Conservation (phyloP, 2,329 filamentous ascomycete species). For the Trichothecium sympodiale region DNA sequence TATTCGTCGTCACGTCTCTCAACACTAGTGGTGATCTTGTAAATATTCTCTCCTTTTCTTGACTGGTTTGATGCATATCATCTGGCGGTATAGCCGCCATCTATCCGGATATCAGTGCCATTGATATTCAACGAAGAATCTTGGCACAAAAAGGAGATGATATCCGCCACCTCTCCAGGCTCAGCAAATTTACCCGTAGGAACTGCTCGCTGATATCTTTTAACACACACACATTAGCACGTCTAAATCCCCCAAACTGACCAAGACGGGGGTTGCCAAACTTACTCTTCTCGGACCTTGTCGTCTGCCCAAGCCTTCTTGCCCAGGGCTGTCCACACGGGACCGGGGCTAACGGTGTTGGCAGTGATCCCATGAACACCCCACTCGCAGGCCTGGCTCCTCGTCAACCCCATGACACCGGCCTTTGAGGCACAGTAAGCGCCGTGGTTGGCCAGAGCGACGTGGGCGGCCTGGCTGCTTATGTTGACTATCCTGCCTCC, state of each 20-base stretch:
- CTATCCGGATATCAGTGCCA: conserved; percentile 6
- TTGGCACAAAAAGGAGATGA: conserved; percentile 6
- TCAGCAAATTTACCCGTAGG: conserved; percentile 7
- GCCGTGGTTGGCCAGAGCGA: conserved; percentile 6
- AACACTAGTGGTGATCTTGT: too few species aligned
- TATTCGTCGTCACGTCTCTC: too few species aligned
- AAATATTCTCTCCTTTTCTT: too few species aligned
- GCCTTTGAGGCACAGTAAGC: conserved; percentile 8
- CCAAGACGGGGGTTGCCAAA: background rate
- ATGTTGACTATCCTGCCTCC: conserved; percentile 7
- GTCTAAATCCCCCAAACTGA: background rate
- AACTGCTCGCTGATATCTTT: conserved; percentile 5
- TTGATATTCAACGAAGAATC: conserved; percentile 6
- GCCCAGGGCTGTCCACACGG: conserved; percentile 7
- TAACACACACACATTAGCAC: background rate
- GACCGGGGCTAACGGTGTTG: conserved; percentile 6
- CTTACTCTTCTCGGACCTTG: conserved; percentile 5
- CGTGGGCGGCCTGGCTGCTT: conserved; percentile 7
- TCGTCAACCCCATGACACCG: conserved; percentile 6
- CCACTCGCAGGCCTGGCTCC: conserved; percentile 7
- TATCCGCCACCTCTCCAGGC: conserved; percentile 7
- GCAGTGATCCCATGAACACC: conserved; percentile 5
- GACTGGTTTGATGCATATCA: background rate
- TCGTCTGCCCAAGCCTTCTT: conserved; percentile 8
- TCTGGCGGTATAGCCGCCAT: conserved; percentile 7